Conservation (phyloP, 805 yeast genomes). For the Myxozyma mucilagina region DNA sequence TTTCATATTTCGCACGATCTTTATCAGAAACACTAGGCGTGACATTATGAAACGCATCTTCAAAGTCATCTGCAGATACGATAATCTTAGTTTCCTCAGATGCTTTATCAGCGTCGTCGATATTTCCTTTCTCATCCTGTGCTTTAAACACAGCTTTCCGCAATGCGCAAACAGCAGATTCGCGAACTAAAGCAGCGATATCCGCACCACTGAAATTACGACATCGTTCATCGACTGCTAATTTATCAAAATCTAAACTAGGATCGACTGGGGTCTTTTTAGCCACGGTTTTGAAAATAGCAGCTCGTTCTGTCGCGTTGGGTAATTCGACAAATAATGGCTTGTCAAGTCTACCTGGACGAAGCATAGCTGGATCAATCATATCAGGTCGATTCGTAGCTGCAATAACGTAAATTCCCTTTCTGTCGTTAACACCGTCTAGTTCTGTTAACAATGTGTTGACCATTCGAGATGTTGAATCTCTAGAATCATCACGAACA, state of each 20-base stretch:
- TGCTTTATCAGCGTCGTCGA: conserved; percentile 36
- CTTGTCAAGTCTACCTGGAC: conserved; percentile 95
- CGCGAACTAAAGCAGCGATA: conserved; percentile 84
- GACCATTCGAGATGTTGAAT: conserved; percentile 89
- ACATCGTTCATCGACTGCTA: conserved; percentile 78
- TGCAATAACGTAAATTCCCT: conserved; percentile 91
- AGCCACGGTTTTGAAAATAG: conserved; percentile 71
- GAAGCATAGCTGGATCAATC: conserved; percentile 96
- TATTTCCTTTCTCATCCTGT: conserved; percentile 44
- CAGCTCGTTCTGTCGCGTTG: conserved; percentile 69
- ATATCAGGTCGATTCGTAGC: conserved; percentile 98
- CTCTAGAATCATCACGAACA: conserved; percentile 83
- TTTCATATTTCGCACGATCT: conserved; percentile 32
- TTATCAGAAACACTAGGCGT: conserved; percentile 87
- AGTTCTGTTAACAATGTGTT: conserved; percentile 91
- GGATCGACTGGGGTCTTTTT: conserved; percentile 69
- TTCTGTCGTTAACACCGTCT: conserved; percentile 90
- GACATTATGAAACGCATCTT: conserved; percentile 67
- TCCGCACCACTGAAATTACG: conserved; percentile 96
- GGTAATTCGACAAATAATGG: conserved; percentile 91
- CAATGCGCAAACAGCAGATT: conserved; percentile 88
- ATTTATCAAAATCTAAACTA: conserved; percentile 57
- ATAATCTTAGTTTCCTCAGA: conserved; percentile 41
- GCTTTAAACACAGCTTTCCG: conserved; percentile 56
- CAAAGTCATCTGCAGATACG: conserved; percentile 69